Evolutionary conservation across 2,329 filamentous ascomycete species (phyloP).

Genomic region (Fusarium oxysporum): DNA sequence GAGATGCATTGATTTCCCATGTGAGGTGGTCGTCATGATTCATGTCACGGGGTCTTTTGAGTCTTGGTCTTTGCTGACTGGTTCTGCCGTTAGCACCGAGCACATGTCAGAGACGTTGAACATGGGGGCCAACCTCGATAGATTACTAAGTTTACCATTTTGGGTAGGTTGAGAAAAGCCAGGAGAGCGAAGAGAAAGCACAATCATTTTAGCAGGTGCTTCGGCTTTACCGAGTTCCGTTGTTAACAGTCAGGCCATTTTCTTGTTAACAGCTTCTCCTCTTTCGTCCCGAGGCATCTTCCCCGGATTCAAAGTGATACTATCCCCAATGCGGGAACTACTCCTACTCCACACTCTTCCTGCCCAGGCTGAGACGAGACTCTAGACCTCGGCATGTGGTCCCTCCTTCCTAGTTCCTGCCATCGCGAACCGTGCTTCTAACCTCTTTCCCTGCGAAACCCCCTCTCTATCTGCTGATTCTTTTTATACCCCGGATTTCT

Average conservation of each 20-base stretch:
- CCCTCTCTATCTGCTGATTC: constrained; percentile 37
- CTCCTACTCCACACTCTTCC: constrained; percentile 22
- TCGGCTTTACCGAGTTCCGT: neutral
- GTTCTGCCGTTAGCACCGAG: constrained; percentile 10
- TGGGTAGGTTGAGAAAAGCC: neutral
- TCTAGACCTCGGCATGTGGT: constrained; percentile 44
- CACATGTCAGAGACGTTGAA: constrained; percentile 28
- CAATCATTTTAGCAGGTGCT: neutral
- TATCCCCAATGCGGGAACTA: constrained; percentile 28
- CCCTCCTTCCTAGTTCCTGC: neutral
- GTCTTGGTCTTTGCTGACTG: constrained; percentile 9
- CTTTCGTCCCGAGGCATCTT: constrained; percentile 44
- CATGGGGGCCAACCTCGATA: too few relatives aligned
- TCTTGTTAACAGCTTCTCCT: constrained; percentile 10
- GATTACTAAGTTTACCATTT: neutral
- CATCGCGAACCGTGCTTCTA: constrained; percentile 15
- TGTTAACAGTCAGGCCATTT: neutral
- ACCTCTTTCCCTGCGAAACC: constrained; percentile 23
- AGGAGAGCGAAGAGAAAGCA: neutral
- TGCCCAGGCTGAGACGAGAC: constrained; percentile 22
- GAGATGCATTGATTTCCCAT: neutral
- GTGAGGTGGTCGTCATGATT: constrained; percentile 15
- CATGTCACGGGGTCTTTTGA: constrained; percentile 28
- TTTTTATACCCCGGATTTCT: constrained; percentile 37
- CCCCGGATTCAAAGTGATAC: constrained; percentile 40